These are phyloP conservation scores for Bretschneidera sinensis DNA, from an alignment of 345 rosid species.

Conservation along the genomic window DNA sequence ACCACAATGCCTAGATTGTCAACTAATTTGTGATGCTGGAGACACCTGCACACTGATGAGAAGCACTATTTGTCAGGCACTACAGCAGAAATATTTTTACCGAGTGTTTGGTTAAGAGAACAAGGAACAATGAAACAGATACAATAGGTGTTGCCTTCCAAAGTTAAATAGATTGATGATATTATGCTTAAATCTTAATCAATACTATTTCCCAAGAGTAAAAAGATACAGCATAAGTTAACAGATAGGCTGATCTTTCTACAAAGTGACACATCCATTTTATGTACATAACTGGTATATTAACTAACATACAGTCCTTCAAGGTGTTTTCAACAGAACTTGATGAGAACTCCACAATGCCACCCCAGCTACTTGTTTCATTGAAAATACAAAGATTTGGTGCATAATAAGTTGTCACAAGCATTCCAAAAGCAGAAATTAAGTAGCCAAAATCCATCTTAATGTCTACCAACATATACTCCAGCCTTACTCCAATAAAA, in stretches of 20 bases:
- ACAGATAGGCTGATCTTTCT: neutral
- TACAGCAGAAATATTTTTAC: constrained; percentile 7
- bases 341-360: neutral
- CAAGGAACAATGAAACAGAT: no score
- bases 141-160: neutral
- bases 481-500: neutral
- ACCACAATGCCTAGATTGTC: constrained; percentile 86
- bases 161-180: no score
- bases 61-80: constrained; percentile 16
- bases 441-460: neutral
- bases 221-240: neutral
- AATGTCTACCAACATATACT: neutral
- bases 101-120: neutral
- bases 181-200: no score
- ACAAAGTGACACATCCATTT: neutral
- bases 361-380: neutral
- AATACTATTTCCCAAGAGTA: no score
- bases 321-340: no score
- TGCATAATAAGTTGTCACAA: neutral
- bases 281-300: neutral
- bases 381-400: neutral
- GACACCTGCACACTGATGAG: constrained; percentile 84
- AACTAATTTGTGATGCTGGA: constrained; percentile 72
- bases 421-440: neutral
- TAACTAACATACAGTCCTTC: neutral